Conservation (phyloP, 2,329 filamentous ascomycete species). For the Fusarium sp. region DNA sequence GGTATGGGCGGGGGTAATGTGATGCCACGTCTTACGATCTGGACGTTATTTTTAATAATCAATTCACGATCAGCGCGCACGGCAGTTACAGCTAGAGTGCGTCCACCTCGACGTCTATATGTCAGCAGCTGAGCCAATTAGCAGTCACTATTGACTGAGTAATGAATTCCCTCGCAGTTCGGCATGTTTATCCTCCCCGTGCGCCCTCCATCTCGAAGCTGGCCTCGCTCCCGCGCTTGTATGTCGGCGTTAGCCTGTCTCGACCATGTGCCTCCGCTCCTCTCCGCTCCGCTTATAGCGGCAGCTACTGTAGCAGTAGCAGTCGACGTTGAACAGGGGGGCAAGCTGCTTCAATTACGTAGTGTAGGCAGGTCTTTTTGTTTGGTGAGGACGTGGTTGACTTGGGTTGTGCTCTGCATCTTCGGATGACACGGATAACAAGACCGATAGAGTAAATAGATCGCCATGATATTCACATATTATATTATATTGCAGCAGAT, state of each 20-base stretch:
- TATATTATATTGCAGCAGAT: conserved; percentile 8
- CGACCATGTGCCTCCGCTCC: conserved; percentile 34
- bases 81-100: no score
- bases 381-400: neutral
- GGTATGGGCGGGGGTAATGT: neutral
- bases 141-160: neutral
- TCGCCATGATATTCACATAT: neutral
- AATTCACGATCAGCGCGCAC: neutral
- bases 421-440: conserved; percentile 23
- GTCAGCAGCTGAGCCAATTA: no score
- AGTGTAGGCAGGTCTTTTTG: conserved; percentile 32
- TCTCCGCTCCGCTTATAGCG: conserved; percentile 38
- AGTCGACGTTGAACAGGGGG: conserved; percentile 19
- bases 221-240: conserved; percentile 20
- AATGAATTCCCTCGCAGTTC: conserved; percentile 19
- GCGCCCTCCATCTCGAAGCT: neutral
- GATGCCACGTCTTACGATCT: conserved; percentile 30
- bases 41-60: neutral
- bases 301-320: conserved; percentile 25
- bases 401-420: neutral
- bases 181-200: conserved; percentile 9
- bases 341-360: conserved; percentile 30
- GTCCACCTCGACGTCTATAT: no score
- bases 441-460: conserved; percentile 5
- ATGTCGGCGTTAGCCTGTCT: conserved; percentile 35